Evolutionary conservation across 179 eudicot genomes (phyloP).

Genomic region (Corrigiola litoralis): DNA sequence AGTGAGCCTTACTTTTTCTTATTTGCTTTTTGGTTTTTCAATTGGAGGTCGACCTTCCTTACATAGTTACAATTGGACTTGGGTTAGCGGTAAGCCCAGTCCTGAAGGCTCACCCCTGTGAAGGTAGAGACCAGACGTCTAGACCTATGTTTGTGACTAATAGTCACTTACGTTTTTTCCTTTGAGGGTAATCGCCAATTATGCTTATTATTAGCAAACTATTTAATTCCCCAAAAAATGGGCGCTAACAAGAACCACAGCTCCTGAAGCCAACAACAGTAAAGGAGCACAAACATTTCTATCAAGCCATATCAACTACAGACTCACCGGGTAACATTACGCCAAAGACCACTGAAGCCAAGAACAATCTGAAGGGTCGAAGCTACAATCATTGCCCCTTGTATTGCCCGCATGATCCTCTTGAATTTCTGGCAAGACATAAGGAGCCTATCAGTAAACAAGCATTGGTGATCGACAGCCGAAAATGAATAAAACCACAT

Average conservation of each 20-base stretch:
- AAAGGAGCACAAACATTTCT: neutral
- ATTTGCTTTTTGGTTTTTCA: too few species aligned
- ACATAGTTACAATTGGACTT: too few species aligned
- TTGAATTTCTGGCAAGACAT: conserved; percentile 60
- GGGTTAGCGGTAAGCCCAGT: too few species aligned
- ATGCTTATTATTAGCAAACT: neutral
- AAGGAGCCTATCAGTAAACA: conserved; percentile 11
- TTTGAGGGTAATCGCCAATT: too few species aligned
- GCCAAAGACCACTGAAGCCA: conserved; percentile 99
- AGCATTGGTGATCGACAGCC: neutral
- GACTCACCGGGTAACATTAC: conserved; percentile 78
- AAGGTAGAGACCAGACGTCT: too few species aligned
- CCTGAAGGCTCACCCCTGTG: too few species aligned
- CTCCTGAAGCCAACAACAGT: neutral
- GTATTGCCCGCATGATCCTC: conserved; percentile 76
- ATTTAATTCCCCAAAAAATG: neutral
- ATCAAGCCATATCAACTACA: neutral
- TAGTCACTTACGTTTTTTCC: too few species aligned
- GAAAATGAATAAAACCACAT: neutral
- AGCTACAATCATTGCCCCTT: conserved; percentile 95
- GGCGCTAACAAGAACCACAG: neutral
- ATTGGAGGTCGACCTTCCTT: too few species aligned
- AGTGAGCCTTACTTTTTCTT: too few species aligned
- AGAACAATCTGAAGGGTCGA: conserved; percentile 86
- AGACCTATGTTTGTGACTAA: too few species aligned